Conservation (phyloP, 164 flowering plant genomes). For the Nymphaea colorata region DNA sequence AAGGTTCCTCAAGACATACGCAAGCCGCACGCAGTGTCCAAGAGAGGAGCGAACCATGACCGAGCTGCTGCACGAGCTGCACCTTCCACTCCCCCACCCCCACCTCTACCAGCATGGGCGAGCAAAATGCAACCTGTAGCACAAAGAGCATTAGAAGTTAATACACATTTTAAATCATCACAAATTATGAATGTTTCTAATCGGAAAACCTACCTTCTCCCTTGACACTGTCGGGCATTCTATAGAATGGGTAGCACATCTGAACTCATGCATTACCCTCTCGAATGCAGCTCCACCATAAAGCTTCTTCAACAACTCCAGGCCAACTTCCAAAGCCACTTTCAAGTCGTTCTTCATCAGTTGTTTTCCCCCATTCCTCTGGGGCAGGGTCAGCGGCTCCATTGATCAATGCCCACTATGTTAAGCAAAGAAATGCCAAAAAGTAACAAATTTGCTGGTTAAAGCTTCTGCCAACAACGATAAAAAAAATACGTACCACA, state of each 20-base stretch:
- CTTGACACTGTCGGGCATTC: constrained; percentile 88
- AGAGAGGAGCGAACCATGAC: constrained; percentile 94
- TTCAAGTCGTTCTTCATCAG: constrained; percentile 61
- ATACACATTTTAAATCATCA: too few species aligned
- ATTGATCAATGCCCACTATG: constrained; percentile 70
- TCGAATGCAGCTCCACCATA: constrained; percentile 99
- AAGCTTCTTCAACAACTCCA: constrained; percentile 61
- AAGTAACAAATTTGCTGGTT: too few species aligned
- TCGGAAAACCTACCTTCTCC: constrained; percentile 68
- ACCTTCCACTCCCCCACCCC: constrained; percentile 60
- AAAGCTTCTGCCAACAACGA: too few species aligned
- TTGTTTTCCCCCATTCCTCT: constrained; percentile 94
- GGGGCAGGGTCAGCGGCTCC: constrained; percentile 99
- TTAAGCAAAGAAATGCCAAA: constrained; percentile 1
- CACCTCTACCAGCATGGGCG: constrained; percentile 93
- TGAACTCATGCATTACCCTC: constrained; percentile 92
- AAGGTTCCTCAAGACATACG: constrained; percentile 75
- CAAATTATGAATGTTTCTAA: too few species aligned
- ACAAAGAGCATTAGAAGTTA: too few species aligned
- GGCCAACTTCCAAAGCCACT: constrained; percentile 95
- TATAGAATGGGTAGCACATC: constrained; percentile 90
- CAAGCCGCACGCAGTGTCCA: constrained; percentile 93
- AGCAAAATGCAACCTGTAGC: constrained; percentile 91
- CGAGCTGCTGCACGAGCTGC: constrained; percentile 92
- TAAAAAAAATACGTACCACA: constrained; percentile 37